phyloP scores from a whole-genome alignment of 148 eudicot species.

The Rhododendron williamsianum region DNA sequence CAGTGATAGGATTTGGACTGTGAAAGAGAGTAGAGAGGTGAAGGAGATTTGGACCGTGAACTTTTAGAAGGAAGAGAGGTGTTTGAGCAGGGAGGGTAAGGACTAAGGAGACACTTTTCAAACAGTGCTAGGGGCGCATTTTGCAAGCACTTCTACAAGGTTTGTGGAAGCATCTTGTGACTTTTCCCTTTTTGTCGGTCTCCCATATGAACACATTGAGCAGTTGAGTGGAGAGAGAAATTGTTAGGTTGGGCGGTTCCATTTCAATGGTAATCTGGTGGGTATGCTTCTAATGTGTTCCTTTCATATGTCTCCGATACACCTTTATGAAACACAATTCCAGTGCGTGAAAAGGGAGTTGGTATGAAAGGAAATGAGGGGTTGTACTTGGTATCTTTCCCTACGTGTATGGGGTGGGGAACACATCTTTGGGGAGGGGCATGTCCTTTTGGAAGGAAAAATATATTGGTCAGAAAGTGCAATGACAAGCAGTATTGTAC shows the following conservation, averaged over 20 bases:
- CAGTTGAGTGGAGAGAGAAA: not conserved
- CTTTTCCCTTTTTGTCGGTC: not conserved
- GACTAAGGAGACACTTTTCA: not conserved
- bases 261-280: not conserved
- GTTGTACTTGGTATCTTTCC: not conserved
- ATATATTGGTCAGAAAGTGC: not conserved
- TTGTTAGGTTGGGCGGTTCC: not conserved
- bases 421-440: not conserved
- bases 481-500: not conserved
- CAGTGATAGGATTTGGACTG: not conserved
- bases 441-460: not conserved
- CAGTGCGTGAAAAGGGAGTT: not conserved
- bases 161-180: not conserved
- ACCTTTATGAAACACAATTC: not conserved
- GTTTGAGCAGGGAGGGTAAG: not conserved
- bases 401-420: not conserved
- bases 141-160: not conserved
- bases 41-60: not conserved
- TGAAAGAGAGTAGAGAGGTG: not conserved
- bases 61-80: not conserved
- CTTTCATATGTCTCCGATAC: not conserved
- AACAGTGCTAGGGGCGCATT: not conserved
- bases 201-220: not conserved
- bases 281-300: not conserved
- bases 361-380: not conserved